These are phyloP conservation scores for Starmerella powellii DNA, from an alignment of 805 yeast genomes.

Conservation along the genomic window DNA sequence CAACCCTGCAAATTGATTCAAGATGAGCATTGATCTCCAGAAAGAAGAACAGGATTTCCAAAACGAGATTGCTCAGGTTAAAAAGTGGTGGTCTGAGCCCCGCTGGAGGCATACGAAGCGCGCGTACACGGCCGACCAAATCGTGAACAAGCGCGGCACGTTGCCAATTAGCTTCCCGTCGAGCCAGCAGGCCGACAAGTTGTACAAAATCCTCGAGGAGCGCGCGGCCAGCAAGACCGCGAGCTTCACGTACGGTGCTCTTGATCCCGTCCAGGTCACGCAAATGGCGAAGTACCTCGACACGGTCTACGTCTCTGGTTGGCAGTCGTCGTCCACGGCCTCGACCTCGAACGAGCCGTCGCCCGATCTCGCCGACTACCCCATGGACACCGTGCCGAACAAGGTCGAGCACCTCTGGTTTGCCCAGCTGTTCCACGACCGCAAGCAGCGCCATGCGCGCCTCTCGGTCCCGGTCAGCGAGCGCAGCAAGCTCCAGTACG, in stretches of 20 bases:
- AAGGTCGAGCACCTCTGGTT: slow-evolving; percentile 94
- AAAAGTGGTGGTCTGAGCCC: slow-evolving; percentile 86
- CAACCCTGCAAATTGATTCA: not conserved
- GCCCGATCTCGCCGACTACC: slow-evolving; percentile 97
- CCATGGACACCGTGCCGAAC: slow-evolving; percentile 97
- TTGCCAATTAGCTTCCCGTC: slow-evolving; percentile 67
- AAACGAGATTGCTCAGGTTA: slow-evolving; percentile 58
- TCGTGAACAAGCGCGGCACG: slow-evolving; percentile 79
- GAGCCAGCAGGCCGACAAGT: slow-evolving; percentile 66
- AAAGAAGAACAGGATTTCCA: slow-evolving; percentile 55
- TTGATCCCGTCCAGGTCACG: slow-evolving; percentile 89
- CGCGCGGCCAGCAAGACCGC: slow-evolving; percentile 62
- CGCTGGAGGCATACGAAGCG: slow-evolving; percentile 86
- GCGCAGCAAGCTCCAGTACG: slow-evolving; percentile 59
- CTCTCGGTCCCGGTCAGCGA: slow-evolving; percentile 44
- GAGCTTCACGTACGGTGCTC: slow-evolving; percentile 87
- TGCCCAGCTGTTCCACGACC: slow-evolving; percentile 93
- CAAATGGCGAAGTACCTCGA: slow-evolving; percentile 96
- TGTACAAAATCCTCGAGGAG: slow-evolving; percentile 54
- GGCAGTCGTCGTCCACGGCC: slow-evolving; percentile 98
- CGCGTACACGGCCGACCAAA: slow-evolving; percentile 76
- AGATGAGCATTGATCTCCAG: slow-evolving; percentile 41
- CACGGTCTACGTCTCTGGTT: slow-evolving; percentile 86
- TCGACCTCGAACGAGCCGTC: slow-evolving; percentile 96
- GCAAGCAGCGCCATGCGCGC: slow-evolving; percentile 86